Evolutionary conservation across 1,284 basidiomycete species (phyloP).

Genomic region (Puccinia brachypodii): DNA sequence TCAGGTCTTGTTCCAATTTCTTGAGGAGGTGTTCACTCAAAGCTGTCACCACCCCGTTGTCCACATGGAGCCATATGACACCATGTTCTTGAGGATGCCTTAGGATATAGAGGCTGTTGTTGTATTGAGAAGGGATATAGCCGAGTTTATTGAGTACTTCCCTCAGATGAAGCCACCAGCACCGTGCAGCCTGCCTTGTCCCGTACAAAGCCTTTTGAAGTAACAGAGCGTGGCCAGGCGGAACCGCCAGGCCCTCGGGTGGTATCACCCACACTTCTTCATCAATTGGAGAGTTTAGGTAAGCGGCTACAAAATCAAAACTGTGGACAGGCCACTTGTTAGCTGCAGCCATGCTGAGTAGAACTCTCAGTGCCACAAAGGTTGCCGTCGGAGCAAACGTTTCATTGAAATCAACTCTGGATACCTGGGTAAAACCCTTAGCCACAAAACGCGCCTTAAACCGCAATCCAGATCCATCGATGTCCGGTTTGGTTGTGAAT

Average conservation of each 20-base stretch:
- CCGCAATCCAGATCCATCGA: no score
- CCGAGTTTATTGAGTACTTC: not conserved
- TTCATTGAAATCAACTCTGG: not conserved
- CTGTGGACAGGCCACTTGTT: not conserved
- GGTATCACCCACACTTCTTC: constrained; percentile 10
- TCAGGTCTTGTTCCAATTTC: not conserved
- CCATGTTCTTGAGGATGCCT: not conserved
- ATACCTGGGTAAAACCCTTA: not conserved
- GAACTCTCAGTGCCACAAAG: not conserved
- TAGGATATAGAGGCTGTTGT: not conserved
- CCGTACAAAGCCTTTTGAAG: constrained; percentile 16
- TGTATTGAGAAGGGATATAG: not conserved
- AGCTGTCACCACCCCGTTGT: not conserved
- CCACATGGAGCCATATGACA: constrained; percentile 20
- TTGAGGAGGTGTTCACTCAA: not conserved
- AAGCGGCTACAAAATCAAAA: constrained; percentile 12
- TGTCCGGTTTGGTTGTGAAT: constrained; percentile 23
- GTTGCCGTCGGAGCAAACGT: constrained; percentile 24
- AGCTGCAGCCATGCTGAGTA: not conserved
- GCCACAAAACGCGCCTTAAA: not conserved
- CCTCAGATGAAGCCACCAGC: not conserved
- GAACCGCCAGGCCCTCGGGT: not conserved
- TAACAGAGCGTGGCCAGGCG: not conserved
- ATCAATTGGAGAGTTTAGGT: not conserved
- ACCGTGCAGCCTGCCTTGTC: constrained; percentile 1